Percentiles rank a stretch among this genome's conserved stretches.
phyloP scores from a whole-genome alignment of 306 rosid genomes.

The Cicer arietinum region DNA sequence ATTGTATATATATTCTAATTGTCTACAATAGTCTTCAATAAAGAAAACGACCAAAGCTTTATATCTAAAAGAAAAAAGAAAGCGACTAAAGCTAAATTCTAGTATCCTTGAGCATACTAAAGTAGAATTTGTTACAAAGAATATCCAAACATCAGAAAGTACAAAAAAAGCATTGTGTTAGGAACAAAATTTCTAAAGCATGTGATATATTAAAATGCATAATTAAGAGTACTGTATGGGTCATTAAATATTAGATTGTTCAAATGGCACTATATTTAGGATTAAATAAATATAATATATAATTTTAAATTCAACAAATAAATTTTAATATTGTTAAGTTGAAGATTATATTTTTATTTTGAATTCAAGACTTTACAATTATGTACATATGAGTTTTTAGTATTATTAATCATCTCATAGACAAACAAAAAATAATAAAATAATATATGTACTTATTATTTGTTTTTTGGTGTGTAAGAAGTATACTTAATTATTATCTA shows the following conservation, averaged over 20 bases:
- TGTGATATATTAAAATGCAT: background rate
- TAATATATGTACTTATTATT: no score
- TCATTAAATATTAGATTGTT: background rate
- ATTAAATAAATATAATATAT: background rate
- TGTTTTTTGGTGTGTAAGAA: no score
- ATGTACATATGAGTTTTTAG: no score
- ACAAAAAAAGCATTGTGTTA: slow-evolving; percentile 22
- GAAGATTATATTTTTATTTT: no score
- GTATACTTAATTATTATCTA: no score
- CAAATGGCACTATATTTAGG: background rate
- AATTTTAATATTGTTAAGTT: no score
- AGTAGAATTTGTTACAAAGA: slow-evolving; percentile 32
- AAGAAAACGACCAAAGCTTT: slow-evolving; percentile 35
- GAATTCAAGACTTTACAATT: no score
- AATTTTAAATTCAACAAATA: rapidly evolving
- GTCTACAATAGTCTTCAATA: slow-evolving; percentile 30
- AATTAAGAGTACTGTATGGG: slow-evolving; percentile 1
- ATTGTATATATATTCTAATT: slow-evolving; percentile 21
- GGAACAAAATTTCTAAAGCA: slow-evolving; percentile 8
- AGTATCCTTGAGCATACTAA: slow-evolving; percentile 23
- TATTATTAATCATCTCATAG: no score
- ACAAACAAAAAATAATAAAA: no score
- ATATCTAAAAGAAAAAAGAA: slow-evolving; percentile 25
- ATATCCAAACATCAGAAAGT: slow-evolving; percentile 33
- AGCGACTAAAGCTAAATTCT: slow-evolving; percentile 33